These are phyloP conservation scores for Fusarium sp. DNA, from an alignment of 2,329 filamentous ascomycete species.

Conservation along the genomic window DNA sequence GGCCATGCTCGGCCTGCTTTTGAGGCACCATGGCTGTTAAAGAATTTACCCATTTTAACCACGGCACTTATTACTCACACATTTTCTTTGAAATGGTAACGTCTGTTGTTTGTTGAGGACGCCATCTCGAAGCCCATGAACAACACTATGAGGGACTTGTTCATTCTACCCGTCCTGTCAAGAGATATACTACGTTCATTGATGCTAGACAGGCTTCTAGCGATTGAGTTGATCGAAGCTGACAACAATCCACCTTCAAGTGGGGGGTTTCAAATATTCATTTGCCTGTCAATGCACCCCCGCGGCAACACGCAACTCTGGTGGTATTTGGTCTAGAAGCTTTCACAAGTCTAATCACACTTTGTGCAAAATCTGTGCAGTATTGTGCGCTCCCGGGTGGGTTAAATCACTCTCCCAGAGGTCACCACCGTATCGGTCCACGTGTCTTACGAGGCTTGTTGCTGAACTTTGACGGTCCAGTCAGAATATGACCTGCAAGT, in stretches of 20 bases:
- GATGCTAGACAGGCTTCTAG: not conserved
- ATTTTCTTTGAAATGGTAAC: not conserved
- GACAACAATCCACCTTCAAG: conserved; percentile 4
- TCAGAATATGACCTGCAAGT: conserved; percentile 3
- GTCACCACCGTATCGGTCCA: conserved; percentile 22
- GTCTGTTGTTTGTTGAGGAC: not conserved
- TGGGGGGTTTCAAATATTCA: conserved; percentile 23
- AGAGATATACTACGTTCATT: not conserved
- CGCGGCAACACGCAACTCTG: not conserved
- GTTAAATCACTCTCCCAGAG: too few relatives aligned
- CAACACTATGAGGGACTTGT: not conserved
- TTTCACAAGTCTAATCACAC: conserved; percentile 11
- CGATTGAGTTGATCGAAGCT: conserved; percentile 2
- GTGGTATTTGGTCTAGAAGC: not conserved
- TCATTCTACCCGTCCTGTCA: not conserved
- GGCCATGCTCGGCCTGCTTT: conserved; percentile 13
- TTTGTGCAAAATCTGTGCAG: conserved; percentile 16
- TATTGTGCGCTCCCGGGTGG: not conserved
- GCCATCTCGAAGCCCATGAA: not conserved
- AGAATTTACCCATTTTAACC: conserved; percentile 21
- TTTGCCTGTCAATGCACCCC: conserved; percentile 35
- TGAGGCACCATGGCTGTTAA: conserved; percentile 16
- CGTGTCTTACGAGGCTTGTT: conserved; percentile 19
- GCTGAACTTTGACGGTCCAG: conserved; percentile 12
- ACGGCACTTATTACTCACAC: not conserved